Evolutionary conservation across 2,329 filamentous ascomycete species (phyloP), one percentile per base, ranked within the genome.

Genomic region (Sordariomycetes sp.): DNA sequence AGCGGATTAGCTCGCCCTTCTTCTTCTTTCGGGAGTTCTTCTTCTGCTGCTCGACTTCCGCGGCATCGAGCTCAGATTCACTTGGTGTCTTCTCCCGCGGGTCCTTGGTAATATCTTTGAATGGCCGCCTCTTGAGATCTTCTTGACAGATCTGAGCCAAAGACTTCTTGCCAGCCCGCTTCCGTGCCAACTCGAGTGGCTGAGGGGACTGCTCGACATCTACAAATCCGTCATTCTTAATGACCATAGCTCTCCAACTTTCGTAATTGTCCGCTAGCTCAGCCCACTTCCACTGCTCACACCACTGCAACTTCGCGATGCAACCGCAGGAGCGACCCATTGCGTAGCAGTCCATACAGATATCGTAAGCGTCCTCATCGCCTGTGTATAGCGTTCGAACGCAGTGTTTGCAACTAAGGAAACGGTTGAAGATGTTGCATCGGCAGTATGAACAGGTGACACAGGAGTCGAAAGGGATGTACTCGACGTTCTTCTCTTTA

Each of bases 311-410:
- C 15, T 78, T 79, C 4, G 88, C 94, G 33, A 94, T 72, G 50
- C 92, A 98, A 4, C 75, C 76, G 53, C 92, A 98, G 30, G 88
- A 94, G 33, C 92, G 77, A 16, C 92, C 92, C 83, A 96, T 94
- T n/a, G 79, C 83, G 51, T 94, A 98, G 52, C 92, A 98, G 46
- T 98, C 92, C 84, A 98, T 88, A 51, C 92, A 98, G 16, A 98
- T 72, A 54, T 98, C 92, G 53, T 96, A 98, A 0, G 85, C 85
- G 50, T 96, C 85, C 36, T 86, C 81, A 12, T 71, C 75, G 21
- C 78, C 83, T 39, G 72, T 72, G 9, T 72, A 64, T 15, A 85
- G 66, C 32, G 70, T 65, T 23, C 80, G 70, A 30, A 86, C 73
- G 54, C 92, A 98, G 34, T 79, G 74, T 38, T 86, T 86, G 63